Percentiles rank a stretch among this genome's conserved stretches.
Evolutionary conservation across 1,284 basidiomycete genomes (phyloP).

Genomic region (Pisolithus thermaeus): DNA sequence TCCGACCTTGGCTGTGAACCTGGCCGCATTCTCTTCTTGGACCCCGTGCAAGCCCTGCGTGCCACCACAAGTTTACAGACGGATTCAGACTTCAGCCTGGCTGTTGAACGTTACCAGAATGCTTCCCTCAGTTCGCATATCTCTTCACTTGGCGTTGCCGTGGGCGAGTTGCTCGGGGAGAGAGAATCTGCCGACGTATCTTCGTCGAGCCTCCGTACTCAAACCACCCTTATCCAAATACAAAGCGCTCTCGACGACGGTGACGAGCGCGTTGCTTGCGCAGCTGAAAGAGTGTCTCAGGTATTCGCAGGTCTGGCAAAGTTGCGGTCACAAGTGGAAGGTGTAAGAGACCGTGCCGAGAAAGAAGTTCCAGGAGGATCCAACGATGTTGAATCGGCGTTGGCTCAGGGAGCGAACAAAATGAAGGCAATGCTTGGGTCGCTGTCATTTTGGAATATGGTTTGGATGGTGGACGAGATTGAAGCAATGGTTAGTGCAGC

Average conservation of each 20-base stretch:
- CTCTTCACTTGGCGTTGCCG: constrained; percentile 36
- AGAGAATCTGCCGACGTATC: constrained; percentile 3
- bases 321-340: constrained; percentile 31
- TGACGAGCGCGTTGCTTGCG: constrained; percentile 23
- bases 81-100: constrained; percentile 38
- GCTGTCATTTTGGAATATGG: constrained; percentile 63
- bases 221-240: constrained; percentile 30
- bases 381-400: constrained; percentile 41
- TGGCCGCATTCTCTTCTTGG: constrained; percentile 42
- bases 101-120: constrained; percentile 59
- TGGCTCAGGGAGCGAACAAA: constrained; percentile 43
- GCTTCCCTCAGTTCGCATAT: constrained; percentile 56
- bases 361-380: constrained; percentile 32
- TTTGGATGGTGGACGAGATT: constrained; percentile 70
- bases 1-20: constrained; percentile 17
- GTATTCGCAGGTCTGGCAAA: constrained; percentile 25
- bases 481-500: constrained; percentile 49
- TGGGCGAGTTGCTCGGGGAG: constrained; percentile 32
- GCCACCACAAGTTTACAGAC: constrained; percentile 45
- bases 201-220: constrained; percentile 18
- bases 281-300: constrained; percentile 26
- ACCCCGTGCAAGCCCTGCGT: constrained; percentile 49
- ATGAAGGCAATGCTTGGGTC: constrained; percentile 48
- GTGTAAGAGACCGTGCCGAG: constrained; percentile 27
- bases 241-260: constrained; percentile 32